Percentiles rank a stretch among this genome's conserved stretches.
Conservation (phyloP, 805 yeast species). For the Wickerhamomyces rabaulensis region DNA sequence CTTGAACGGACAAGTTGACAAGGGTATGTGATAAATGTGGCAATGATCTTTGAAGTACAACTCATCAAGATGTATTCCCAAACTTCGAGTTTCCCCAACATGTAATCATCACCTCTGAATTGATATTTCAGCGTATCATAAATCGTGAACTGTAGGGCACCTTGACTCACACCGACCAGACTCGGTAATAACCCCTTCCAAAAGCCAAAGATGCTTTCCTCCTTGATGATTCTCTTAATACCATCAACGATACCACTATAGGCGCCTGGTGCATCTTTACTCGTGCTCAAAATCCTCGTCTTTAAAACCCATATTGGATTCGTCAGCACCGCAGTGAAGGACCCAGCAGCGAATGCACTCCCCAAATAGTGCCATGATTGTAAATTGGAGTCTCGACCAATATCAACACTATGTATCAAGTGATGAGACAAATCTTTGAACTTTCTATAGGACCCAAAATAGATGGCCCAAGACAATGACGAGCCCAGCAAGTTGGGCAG, state of each 20-base stretch:
- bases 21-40: slow-evolving; percentile 73
- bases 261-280: slow-evolving; percentile 39
- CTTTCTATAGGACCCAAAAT: slow-evolving; percentile 71
- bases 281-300: slow-evolving; percentile 56
- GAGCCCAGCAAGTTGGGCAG: slow-evolving; percentile 73
- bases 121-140: slow-evolving; percentile 70
- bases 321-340: slow-evolving; percentile 67
- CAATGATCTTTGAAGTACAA: slow-evolving; percentile 59
- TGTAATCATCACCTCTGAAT: slow-evolving; percentile 18
- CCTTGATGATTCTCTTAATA: slow-evolving; percentile 35
- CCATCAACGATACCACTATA: slow-evolving; percentile 60
- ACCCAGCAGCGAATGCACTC: slow-evolving; percentile 68
- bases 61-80: slow-evolving; percentile 62
- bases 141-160: slow-evolving; percentile 79
- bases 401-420: slow-evolving; percentile 9
- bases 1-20: slow-evolving; percentile 76
- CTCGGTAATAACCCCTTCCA: slow-evolving; percentile 77
- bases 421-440: slow-evolving; percentile 39
- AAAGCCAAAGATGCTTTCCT: slow-evolving; percentile 58
- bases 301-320: slow-evolving; percentile 96
- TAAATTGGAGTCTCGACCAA: slow-evolving; percentile 28
- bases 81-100: slow-evolving; percentile 33
- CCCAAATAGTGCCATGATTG: slow-evolving; percentile 42
- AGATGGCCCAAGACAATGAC: slow-evolving; percentile 83
- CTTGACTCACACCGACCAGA: slow-evolving; percentile 79